Evolutionary conservation across 108 stramenopile genomes (phyloP), one percentile per base, ranked within the genome.

Genomic region (Nitzschia sp.): DNA sequence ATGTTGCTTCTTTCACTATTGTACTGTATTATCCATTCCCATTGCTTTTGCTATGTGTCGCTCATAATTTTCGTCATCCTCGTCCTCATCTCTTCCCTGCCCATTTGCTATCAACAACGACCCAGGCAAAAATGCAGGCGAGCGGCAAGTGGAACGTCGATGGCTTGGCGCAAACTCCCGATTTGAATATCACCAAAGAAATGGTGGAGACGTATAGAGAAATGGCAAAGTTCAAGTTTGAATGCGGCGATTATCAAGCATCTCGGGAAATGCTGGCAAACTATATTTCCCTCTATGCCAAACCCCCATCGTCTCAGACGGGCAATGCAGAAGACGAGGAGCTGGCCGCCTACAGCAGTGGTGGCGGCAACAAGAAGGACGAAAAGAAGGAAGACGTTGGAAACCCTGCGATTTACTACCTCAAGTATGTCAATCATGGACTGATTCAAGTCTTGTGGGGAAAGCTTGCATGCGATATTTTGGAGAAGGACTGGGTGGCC

Each of bases 161-260:
- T 38, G 77, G 78, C 31, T 65, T 97, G 53, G 55, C 71, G 19
- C 68, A 75, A 53, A 56, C 65, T n/a, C 48, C 76, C 9, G 67
- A 76, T 34, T 54, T 73, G 26, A 73, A 80, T 25, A 78, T 97
- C 68, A 94, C 92, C 1, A 66, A 70, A 22, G 90, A 94, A 54
- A 83, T 73, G 38, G 58, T 94, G 22, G 91, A 86, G 46, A 79
- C 79, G 34, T 96, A 93, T 69, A 83, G 82, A 65, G 58, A 92
- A 75, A 83, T 88, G 41, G 92, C 94, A 23, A 96, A 96, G 60
- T 95, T 92, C 75, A 83, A 94, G 62, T 98, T 95, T 79, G 96
- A 97, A 54, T 94, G 95, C 55, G 97, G 97, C 36, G 93, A 92
- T 59, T 97, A 97, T 72, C 71, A 91, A 55, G 71, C 77, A 27